Conservation (phyloP, 2,329 filamentous ascomycete species). For the Helotiales sp. region DNA sequence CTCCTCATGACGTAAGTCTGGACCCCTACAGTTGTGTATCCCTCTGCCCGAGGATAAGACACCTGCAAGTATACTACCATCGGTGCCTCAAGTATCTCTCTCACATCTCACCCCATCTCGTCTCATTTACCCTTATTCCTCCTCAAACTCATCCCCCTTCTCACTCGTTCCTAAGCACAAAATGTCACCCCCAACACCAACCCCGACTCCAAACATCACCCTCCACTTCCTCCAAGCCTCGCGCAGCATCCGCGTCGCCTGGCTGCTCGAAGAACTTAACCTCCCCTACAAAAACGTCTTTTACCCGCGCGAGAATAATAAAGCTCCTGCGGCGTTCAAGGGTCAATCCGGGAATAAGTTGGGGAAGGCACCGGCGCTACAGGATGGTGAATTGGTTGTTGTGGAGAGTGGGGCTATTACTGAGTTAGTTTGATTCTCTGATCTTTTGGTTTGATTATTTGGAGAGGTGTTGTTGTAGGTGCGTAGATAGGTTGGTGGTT, state of each 20-base stretch:
- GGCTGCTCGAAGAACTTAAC: conserved; percentile 52
- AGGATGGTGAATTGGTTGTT: conserved; percentile 48
- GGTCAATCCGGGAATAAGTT: conserved; percentile 47
- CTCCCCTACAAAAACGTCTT: conserved; percentile 50
- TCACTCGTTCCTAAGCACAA: not conserved
- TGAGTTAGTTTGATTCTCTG: conserved; percentile 45
- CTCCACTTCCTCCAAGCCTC: conserved; percentile 55
- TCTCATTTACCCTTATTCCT: not conserved
- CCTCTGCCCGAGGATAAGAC: not conserved
- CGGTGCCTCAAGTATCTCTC: not conserved
- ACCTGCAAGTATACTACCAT: not conserved
- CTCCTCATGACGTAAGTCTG: conserved; percentile 17
- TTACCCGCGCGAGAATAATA: conserved; percentile 46
- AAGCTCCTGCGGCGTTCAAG: conserved; percentile 51
- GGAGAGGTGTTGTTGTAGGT: no score
- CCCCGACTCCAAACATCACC: conserved; percentile 36
- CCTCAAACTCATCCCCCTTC: not conserved
- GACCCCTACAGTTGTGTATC: not conserved
- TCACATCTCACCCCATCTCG: not conserved
- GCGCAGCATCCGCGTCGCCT: conserved; percentile 42
- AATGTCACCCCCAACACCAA: conserved; percentile 15
- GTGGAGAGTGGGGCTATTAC: conserved; percentile 53
- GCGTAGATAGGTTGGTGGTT: not conserved
- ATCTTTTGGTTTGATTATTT: not conserved
- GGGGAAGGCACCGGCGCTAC: conserved; percentile 52